phyloP scores from a whole-genome alignment of 371 early-diverging fungal genomes.

The Apophysomyces ossiformis region DNA sequence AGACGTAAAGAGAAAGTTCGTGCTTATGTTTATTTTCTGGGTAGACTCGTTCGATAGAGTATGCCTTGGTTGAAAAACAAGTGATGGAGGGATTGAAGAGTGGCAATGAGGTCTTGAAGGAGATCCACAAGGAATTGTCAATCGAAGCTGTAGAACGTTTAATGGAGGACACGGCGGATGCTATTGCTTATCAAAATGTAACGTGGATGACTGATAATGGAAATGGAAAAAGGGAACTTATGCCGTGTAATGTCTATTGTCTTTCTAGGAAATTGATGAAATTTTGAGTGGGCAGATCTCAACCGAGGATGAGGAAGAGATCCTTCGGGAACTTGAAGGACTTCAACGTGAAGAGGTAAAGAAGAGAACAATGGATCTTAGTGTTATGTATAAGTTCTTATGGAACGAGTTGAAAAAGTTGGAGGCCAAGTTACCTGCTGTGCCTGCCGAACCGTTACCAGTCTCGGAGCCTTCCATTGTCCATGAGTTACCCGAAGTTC shows the following conservation, averaged over 20 bases:
- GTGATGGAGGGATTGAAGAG: slow-evolving; percentile 82
- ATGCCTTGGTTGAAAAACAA: slow-evolving; percentile 88
- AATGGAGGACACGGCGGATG: slow-evolving; percentile 96
- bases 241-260: slow-evolving; percentile 28
- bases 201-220: background rate
- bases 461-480: slow-evolving; percentile 13
- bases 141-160: slow-evolving; percentile 92
- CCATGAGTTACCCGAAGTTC: slow-evolving; percentile 37
- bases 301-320: slow-evolving; percentile 86
- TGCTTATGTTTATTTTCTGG: no score
- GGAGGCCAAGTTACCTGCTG: slow-evolving; percentile 38
- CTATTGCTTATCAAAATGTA: slow-evolving; percentile 93
- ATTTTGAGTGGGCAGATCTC: slow-evolving; percentile 72
- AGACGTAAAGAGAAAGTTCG: no score
- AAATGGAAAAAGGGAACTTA: background rate
- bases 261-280: slow-evolving; percentile 79
- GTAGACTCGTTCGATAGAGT: slow-evolving; percentile 87
- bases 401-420: slow-evolving; percentile 22
- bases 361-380: background rate
- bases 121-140: slow-evolving; percentile 89
- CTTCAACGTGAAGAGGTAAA: slow-evolving; percentile 53
- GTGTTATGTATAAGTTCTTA: slow-evolving; percentile 1
- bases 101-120: slow-evolving; percentile 86
- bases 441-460: slow-evolving; percentile 37
- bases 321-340: slow-evolving; percentile 77